Evolutionary conservation across 2,329 filamentous ascomycete genomes (phyloP), one percentile per base, ranked within the genome.

Genomic region (Didymosphaeria variabile): DNA sequence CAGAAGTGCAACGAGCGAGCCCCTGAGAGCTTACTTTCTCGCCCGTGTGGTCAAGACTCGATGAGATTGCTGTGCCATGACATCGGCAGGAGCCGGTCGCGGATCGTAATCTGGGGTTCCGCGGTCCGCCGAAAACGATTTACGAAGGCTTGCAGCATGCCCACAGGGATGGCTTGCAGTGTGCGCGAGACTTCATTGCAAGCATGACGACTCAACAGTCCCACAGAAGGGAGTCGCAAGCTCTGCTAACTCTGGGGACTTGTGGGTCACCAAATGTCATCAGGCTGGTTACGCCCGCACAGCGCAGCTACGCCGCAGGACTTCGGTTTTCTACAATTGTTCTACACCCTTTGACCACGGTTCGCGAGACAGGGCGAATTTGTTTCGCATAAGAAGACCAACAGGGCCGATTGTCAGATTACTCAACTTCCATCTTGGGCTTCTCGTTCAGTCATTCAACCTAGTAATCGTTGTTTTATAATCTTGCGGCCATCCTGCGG

Each of bases 171-270:
- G 26, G 2, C 2, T 29, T 6, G 6, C 26, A 29, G 6, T 29
- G 26, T 29, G 26, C 36, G 36, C 13, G 42, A 23, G 19, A 21
- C 19, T 21, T 21, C n/a, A 13, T 2, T 45, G 42, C 42, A 55
- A n/a, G 36, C 51, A 42, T 54, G 23, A 31, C 51, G 40, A 55
- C 26, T 55, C 26, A 23, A 54, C 38, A 42, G 38, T 54, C 40
- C 36, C 17, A 17, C 17, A 19, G 17, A 12, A 9, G 12, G 17
- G 23, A 26, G 15, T 34, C 46, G 46, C 17, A 49, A 49, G 6
- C 12, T 49, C 46, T 49, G 26, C 29, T 51, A 7, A 45, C 15
- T 23, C 49, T 38, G 32, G 47, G 19, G 32, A n/a, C n/a, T 53
- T 53, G 21, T 42, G 42, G 42, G 42, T 36, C 53, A 47, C 42